Percentiles rank a stretch among this genome's conserved stretches.
These are phyloP conservation scores for Schizochytrium sp. DNA, from an alignment of 108 stramenopile species.

Conservation along the genomic window DNA sequence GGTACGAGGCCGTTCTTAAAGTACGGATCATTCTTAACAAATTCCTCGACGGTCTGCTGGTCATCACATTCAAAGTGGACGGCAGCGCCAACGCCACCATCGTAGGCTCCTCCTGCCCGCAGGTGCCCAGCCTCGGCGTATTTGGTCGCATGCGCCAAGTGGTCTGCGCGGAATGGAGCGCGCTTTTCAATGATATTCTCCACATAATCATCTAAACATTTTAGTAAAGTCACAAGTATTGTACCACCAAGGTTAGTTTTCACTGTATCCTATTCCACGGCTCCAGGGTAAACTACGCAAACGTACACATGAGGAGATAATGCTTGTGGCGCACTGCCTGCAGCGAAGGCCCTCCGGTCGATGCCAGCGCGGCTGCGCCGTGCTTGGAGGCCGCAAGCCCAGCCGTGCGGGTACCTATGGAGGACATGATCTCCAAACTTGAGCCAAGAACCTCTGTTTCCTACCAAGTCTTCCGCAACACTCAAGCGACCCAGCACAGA, in stretches of 20 bases:
- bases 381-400: background rate
- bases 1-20: background rate
- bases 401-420: background rate
- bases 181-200: conserved; percentile 18
- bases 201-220: conserved; percentile 12
- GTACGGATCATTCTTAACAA: conserved; percentile 1
- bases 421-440: background rate
- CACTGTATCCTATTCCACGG: background rate
- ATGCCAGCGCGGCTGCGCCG: background rate
- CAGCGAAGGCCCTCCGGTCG: background rate
- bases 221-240: background rate
- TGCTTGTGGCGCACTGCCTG: conserved; percentile 4
- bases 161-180: background rate
- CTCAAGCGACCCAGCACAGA: background rate
- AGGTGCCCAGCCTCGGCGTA: background rate
- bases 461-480: background rate
- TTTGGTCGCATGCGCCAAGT: background rate
- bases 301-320: background rate
- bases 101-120: background rate
- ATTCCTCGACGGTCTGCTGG: background rate
- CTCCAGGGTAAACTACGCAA: background rate
- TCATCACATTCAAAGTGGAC: background rate
- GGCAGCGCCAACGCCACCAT: background rate
- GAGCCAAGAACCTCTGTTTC: background rate
- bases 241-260: background rate